phyloP scores from a whole-genome alignment of 2,329 filamentous ascomycete genomes.

The Ilyonectria destructans region DNA sequence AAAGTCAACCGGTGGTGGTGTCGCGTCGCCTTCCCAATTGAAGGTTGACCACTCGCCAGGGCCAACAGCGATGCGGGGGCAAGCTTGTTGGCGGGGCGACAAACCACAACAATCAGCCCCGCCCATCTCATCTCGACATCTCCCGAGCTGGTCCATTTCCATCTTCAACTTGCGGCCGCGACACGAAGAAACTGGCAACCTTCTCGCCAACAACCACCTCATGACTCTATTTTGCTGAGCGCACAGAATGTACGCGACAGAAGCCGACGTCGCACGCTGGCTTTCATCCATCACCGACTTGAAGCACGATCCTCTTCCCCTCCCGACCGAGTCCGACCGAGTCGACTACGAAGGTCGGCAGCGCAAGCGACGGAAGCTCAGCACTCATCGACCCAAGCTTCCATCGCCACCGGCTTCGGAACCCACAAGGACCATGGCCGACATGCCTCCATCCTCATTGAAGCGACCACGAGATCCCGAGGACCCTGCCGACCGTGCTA shows the following conservation, averaged over 20 bases:
- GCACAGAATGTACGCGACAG: constrained; percentile 16
- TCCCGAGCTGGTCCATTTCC: neutral
- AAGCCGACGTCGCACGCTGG: constrained; percentile 14
- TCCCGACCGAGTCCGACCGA: constrained; percentile 12
- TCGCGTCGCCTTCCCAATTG: no score
- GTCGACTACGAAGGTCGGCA: constrained; percentile 10
- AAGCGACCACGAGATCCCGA: constrained; percentile 19
- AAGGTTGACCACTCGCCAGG: no score
- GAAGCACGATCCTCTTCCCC: constrained; percentile 20
- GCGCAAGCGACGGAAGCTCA: constrained; percentile 17
- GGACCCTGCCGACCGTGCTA: neutral
- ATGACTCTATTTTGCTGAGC: neutral
- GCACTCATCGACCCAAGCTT: constrained; percentile 5
- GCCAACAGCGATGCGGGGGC: neutral
- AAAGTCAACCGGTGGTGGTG: no score
- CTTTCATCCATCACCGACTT: constrained; percentile 24
- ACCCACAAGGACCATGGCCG: neutral
- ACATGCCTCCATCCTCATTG: constrained; percentile 2
- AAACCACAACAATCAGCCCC: constrained; percentile 11
- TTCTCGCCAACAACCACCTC: constrained; percentile 4
- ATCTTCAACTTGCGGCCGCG: neutral
- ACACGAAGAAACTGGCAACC: constrained; percentile 3
- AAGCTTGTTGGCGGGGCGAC: constrained; percentile 13
- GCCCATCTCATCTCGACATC: neutral
- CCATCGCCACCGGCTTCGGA: constrained; percentile 21